Percentiles rank a stretch among this genome's conserved stretches.
Conservation (phyloP, 306 rosid species). For the Vachellia pachyceras region DNA sequence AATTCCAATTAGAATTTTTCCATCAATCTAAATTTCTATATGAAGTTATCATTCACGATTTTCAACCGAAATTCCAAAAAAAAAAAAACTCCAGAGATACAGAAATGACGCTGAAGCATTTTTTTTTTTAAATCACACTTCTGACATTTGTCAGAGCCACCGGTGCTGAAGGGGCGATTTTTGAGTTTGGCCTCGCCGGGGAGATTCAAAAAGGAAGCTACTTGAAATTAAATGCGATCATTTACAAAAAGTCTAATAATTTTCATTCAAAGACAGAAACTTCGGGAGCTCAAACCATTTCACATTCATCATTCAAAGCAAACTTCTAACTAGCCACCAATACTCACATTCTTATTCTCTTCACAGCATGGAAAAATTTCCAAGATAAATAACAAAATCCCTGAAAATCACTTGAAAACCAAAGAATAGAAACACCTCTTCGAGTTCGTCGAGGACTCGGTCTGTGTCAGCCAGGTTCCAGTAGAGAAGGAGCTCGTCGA, state of each 20-base stretch:
- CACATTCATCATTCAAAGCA: neutral
- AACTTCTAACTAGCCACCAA: neutral
- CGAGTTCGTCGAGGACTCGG: constrained; percentile 77
- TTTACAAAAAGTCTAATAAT: neutral
- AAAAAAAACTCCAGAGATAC: neutral
- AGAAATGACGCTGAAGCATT: neutral
- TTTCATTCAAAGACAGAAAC: neutral
- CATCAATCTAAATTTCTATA: neutral
- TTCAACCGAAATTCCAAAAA: neutral
- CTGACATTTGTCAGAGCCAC: neutral
- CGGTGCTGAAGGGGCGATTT: neutral
- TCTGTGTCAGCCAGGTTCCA: constrained; percentile 95
- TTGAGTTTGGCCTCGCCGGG: neutral
- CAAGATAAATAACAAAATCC: too few species aligned
- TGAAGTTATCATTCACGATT: neutral
- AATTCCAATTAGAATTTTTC: neutral
- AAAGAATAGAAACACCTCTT: too few species aligned
- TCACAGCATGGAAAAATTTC: too few species aligned
- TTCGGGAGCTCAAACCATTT: neutral
- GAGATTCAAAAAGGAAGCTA: neutral
- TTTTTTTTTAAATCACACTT: neutral
- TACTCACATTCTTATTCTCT: neutral
- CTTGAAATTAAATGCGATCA: neutral
- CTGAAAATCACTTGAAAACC: too few species aligned
- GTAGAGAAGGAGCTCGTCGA: constrained; percentile 88